Evolutionary conservation across 179 eudicot genomes (phyloP).

Genomic region (Amaranthus tricolor): DNA sequence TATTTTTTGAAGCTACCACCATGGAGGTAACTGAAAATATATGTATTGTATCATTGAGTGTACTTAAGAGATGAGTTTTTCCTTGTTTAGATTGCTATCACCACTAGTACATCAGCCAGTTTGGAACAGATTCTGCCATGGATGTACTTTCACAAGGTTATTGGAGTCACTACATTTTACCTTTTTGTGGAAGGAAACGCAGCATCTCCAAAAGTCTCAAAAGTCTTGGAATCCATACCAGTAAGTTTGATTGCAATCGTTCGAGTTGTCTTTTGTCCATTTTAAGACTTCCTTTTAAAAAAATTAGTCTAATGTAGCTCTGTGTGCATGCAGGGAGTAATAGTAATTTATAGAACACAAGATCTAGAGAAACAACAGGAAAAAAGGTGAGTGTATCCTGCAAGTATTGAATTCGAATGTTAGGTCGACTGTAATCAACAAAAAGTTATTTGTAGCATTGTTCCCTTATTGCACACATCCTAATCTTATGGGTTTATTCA

Average conservation of each 20-base stretch:
- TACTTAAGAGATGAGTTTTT: not conserved
- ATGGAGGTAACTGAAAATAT: not conserved
- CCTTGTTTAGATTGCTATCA: slow-evolving; percentile 67
- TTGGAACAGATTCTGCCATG: slow-evolving; percentile 92
- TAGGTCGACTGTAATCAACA: no score
- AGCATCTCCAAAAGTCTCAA: slow-evolving; percentile 74
- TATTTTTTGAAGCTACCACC: not conserved
- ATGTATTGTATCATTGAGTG: not conserved
- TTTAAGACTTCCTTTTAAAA: not conserved
- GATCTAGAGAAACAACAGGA: slow-evolving; percentile 91
- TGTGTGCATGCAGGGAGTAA: slow-evolving; percentile 61
- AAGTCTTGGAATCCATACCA: slow-evolving; percentile 84
- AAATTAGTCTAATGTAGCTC: slow-evolving; percentile 1
- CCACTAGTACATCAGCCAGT: slow-evolving; percentile 89
- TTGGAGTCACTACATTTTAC: slow-evolving; percentile 80
- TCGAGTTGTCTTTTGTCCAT: not conserved
- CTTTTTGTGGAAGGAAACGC: slow-evolving; percentile 98
- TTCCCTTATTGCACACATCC: not conserved
- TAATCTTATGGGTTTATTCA: not conserved
- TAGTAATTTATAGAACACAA: slow-evolving; percentile 79
- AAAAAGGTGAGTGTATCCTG: slow-evolving; percentile 51
- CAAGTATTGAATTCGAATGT: not conserved
- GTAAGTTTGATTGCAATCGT: slow-evolving; percentile 41
- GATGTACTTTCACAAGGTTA: slow-evolving; percentile 94
- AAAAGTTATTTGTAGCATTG: not conserved